Base-by-base conservation (phyloP, 257 asterid genomes). In the Ophiorrhiza pumila region DNA sequence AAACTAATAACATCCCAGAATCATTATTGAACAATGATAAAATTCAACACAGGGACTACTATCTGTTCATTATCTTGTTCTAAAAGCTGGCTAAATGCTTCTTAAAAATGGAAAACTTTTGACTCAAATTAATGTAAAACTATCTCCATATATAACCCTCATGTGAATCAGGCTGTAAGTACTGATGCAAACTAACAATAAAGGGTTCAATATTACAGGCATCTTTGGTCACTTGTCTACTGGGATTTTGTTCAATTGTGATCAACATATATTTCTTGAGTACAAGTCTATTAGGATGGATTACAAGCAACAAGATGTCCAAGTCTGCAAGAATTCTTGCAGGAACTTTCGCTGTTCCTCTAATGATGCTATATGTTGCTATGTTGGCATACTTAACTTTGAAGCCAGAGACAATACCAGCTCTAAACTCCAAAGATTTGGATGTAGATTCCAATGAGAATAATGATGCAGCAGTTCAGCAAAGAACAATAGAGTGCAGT, bases 181-280 rank as follows among this genome's bases (percentile, higher is more conserved):
- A 5, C 17, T 49, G 55, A n/a, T 2, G 6, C 60, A n/a, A n/a
- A n/a, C 60, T 53, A 53, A 53, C 39, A 2, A 58, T 13, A 3
- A 12, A 27, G 12, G 32, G 3, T 3, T 5, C 20, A 42, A 29
- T 17, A 49, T 49, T 42, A 32, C 47, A 45, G 69, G 66, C 52
- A 22, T 45, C 64, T 37, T 50, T 63, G 13, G 4, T 59, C 18
- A 66, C 73, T 5, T 65, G 84, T 81, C 46, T 68, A 55, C 46
- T 71, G 34, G 70, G 73, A 34, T 57, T 65, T 43, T 63, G 72
- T 41, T 71, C 76, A 45, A 65, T 35, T 18, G 76, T 39, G 55
- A 65, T 65, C 77, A 56, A 80, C 65, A 23, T 72, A 5, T 80
- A 76, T 37, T 80, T 80, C 78, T 45, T 76, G 58, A 66, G 80